phyloP scores from a whole-genome alignment of 331 rosid genomes.

The Pyrus hybrid region DNA sequence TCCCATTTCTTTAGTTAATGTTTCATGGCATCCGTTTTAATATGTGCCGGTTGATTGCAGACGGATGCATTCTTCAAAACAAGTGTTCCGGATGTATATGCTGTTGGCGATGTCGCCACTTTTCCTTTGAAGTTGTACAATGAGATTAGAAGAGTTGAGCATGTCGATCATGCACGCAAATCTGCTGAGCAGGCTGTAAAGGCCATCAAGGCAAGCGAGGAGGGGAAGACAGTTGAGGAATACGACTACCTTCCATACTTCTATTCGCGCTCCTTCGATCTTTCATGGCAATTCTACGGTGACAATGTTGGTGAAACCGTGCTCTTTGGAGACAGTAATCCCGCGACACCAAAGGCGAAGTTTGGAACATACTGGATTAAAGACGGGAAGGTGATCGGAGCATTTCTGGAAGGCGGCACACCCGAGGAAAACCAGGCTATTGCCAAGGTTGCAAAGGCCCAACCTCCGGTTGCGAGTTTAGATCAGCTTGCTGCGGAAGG shows the following conservation, averaged over 20 bases:
- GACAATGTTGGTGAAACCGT: constrained; percentile 86
- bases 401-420: constrained; percentile 66
- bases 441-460: constrained; percentile 71
- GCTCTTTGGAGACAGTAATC: constrained; percentile 70
- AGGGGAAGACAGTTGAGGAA: constrained; percentile 62
- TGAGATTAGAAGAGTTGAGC: constrained; percentile 84
- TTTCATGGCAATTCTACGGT: constrained; percentile 91
- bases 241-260: constrained; percentile 91
- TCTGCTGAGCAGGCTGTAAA: constrained; percentile 92
- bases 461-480: constrained; percentile 44
- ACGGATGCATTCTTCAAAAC: constrained; percentile 78
- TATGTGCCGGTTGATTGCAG: constrained; percentile 26
- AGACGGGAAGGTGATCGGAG: constrained; percentile 70
- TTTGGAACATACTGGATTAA: constrained; percentile 88
- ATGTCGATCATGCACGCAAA: constrained; percentile 91
- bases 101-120: constrained; percentile 91
- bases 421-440: constrained; percentile 81
- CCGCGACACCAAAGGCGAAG: constrained; percentile 51
- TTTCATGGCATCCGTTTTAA: not conserved
- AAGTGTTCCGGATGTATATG: constrained; percentile 65
- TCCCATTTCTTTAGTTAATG: not conserved
- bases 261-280: constrained; percentile 78
- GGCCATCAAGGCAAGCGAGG: constrained; percentile 84
- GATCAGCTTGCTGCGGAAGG: constrained; percentile 65
- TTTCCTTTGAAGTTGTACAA: constrained; percentile 74